phyloP scores from a whole-genome alignment of 2,329 filamentous ascomycete species.

The Sclerotinia trifoliorum region DNA sequence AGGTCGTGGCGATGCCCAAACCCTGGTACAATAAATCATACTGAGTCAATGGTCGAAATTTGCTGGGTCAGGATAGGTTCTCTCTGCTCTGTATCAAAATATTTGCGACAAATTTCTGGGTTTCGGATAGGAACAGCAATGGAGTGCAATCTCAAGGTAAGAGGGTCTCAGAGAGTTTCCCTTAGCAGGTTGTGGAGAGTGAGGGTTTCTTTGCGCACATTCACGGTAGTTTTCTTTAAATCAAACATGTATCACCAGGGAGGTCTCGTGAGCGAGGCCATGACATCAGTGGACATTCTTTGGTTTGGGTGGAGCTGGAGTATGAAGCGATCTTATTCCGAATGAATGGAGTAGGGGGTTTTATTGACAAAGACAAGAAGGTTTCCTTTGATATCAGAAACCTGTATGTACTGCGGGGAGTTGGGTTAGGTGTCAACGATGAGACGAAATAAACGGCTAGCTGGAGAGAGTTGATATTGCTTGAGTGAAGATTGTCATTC shows the following conservation, averaged over 20 bases:
- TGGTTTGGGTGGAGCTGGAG: conserved; percentile 20
- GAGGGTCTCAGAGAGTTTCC: no score
- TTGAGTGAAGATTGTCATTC: conserved; percentile 5
- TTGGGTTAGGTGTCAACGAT: conserved; percentile 7
- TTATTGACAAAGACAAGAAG: conserved; percentile 1
- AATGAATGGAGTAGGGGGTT: background rate
- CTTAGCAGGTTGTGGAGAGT: no score
- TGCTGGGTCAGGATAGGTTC: conserved; percentile 28
- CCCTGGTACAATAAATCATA: conserved; percentile 30
- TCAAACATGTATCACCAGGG: conserved; percentile 36
- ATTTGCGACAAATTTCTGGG: conserved; percentile 31
- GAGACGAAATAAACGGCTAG: conserved; percentile 16
- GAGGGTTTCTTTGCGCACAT: conserved; percentile 25
- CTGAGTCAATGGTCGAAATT: conserved; percentile 5
- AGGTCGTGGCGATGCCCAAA: conserved; percentile 35
- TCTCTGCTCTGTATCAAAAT: conserved; percentile 36
- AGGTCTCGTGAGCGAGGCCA: conserved; percentile 25
- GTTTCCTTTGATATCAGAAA: conserved; percentile 10
- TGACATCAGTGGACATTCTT: conserved; percentile 23
- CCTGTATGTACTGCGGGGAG: conserved; percentile 6
- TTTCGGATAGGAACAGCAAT: conserved; percentile 25
- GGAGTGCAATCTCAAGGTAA: background rate
- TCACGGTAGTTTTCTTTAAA: conserved; percentile 29
- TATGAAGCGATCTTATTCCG: background rate
- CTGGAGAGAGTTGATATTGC: background rate